Conservation (phyloP, 176 grass and related monocot genomes). For the Zea luxurians region DNA sequence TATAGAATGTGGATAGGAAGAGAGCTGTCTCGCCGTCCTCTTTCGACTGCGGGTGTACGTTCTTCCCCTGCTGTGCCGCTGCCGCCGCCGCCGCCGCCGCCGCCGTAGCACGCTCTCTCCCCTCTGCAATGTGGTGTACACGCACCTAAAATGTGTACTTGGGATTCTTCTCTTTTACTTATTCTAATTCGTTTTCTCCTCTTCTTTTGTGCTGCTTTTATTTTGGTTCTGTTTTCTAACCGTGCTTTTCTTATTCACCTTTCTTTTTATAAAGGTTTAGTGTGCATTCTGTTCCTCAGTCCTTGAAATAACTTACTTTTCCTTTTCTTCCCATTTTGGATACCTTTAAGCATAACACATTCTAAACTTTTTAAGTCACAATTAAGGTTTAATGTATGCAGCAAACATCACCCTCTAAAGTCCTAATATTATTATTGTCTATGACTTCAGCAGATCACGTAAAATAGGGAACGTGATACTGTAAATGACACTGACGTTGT, state of each 20-base stretch:
- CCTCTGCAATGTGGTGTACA: constrained; percentile 7
- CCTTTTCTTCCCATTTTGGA: neutral
- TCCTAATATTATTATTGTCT: neutral
- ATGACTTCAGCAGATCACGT: too few species aligned
- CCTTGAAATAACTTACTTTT: neutral
- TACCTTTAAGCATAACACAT: neutral
- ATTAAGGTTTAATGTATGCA: neutral
- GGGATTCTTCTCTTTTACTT: constrained; percentile 28
- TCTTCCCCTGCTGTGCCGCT: constrained; percentile 2
- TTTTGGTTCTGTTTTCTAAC: neutral
- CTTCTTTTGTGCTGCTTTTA: neutral
- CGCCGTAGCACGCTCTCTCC: neutral
- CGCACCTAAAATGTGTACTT: constrained; percentile 20
- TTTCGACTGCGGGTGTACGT: constrained; percentile 11
- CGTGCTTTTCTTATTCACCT: neutral
- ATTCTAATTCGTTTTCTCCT: neutral
- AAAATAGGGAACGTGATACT: too few species aligned
- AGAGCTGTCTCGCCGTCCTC: neutral
- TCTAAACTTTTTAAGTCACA: neutral
- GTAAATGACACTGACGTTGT: too few species aligned
- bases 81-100: neutral
- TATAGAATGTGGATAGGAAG: constrained; percentile 15
- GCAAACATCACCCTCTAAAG: neutral
- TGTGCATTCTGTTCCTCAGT: neutral
- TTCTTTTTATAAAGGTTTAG: neutral